Conservation (phyloP, 108 stramenopile species). For the Cyclotella baltica region DNA sequence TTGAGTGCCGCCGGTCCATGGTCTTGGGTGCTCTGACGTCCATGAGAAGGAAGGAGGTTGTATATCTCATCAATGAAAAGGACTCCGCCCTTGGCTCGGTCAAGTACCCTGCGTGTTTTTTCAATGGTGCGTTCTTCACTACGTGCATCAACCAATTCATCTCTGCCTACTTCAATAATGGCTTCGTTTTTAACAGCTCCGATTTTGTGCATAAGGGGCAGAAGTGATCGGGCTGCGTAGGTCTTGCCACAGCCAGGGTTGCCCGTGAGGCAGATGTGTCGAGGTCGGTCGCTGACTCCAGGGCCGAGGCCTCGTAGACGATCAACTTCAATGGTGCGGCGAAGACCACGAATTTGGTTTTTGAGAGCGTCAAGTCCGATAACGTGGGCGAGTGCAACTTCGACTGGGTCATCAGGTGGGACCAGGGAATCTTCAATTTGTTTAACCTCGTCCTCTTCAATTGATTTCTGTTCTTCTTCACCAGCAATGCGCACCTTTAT, state of each 20-base stretch:
- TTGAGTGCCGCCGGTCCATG: slow-evolving; percentile 85
- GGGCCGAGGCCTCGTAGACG: slow-evolving; percentile 49
- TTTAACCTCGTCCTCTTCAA: slow-evolving; percentile 83
- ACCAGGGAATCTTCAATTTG: slow-evolving; percentile 83
- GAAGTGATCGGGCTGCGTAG: slow-evolving; percentile 76
- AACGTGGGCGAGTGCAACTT: slow-evolving; percentile 65
- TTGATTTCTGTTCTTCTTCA: slow-evolving; percentile 70
- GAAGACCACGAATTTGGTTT: slow-evolving; percentile 56
- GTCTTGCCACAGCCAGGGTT: slow-evolving; percentile 94
- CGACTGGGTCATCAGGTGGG: slow-evolving; percentile 87
- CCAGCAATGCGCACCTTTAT: slow-evolving; percentile 75
- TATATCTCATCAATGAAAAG: slow-evolving; percentile 85
- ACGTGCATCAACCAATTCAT: slow-evolving; percentile 82
- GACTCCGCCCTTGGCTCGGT: slow-evolving; percentile 80
- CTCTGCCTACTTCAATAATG: slow-evolving; percentile 69
- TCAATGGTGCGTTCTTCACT: slow-evolving; percentile 78
- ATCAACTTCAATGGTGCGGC: slow-evolving; percentile 82
- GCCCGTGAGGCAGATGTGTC: slow-evolving; percentile 85
- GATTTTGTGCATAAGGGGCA: slow-evolving; percentile 78
- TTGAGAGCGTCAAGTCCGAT: slow-evolving; percentile 68
- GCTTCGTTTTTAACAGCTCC: slow-evolving; percentile 70
- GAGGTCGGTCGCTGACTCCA: slow-evolving; percentile 54
- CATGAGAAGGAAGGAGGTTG: slow-evolving; percentile 81
- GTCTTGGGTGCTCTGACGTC: slow-evolving; percentile 79
- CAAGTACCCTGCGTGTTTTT: slow-evolving; percentile 75